Percentiles rank a stretch among this genome's conserved stretches.
phyloP scores from a whole-genome alignment of 352 stramenopile species.

The Pythium utonaiense region DNA sequence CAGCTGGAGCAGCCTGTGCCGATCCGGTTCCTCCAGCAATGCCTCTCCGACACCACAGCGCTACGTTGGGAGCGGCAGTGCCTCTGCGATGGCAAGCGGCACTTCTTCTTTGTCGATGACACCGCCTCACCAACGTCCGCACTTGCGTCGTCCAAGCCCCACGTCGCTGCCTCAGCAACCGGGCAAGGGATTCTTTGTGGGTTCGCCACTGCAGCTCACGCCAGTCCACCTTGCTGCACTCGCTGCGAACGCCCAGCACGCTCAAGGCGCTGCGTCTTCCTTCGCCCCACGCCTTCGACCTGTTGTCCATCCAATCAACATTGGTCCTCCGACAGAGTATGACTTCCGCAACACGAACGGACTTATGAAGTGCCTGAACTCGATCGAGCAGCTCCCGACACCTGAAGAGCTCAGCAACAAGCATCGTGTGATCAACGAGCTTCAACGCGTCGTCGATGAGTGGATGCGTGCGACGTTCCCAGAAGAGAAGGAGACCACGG shows the following conservation, averaged over 20 bases:
- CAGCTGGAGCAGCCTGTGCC: slow-evolving; percentile 13
- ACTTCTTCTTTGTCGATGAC: neutral
- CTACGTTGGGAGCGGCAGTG: neutral
- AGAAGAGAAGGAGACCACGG: slow-evolving; percentile 31
- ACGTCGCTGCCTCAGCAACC: neutral
- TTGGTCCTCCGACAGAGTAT: slow-evolving; percentile 62
- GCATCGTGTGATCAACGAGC: slow-evolving; percentile 73
- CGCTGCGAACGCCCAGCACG: neutral
- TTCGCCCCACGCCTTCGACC: slow-evolving; percentile 38
- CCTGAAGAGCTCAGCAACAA: slow-evolving; percentile 62
- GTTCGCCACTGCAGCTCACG: slow-evolving; percentile 20
- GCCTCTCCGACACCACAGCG: neutral
- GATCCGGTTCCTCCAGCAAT: neutral
- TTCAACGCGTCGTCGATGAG: slow-evolving; percentile 64
- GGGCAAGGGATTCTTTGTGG: slow-evolving; percentile 10
- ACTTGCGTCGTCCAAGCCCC: neutral
- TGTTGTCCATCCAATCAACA: slow-evolving; percentile 53
- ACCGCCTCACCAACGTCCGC: neutral
- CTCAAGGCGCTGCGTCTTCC: neutral
- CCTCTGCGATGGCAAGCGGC: neutral
- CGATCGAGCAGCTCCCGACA: slow-evolving; percentile 51
- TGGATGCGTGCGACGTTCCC: slow-evolving; percentile 61
- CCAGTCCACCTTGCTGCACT: slow-evolving; percentile 22
- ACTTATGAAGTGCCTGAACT: slow-evolving; percentile 78
- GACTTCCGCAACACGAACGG: slow-evolving; percentile 79